phyloP scores from a whole-genome alignment of 108 stramenopile genomes.

The Halocafeteria seosinensis region DNA sequence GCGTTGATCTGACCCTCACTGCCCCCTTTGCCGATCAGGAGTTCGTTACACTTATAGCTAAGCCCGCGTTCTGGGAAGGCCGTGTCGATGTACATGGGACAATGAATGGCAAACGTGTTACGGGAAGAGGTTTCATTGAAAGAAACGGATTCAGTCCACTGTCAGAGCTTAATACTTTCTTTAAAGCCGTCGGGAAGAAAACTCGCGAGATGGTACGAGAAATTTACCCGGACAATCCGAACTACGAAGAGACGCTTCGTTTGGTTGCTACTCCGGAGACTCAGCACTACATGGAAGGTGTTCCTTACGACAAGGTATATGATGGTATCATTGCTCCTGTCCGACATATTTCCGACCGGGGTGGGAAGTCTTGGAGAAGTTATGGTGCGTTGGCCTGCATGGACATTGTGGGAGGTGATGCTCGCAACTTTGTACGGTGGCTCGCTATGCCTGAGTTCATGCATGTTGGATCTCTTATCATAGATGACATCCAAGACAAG shows the following conservation, averaged over 20 bases:
- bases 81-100: slow-evolving; percentile 4
- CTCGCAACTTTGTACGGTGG: slow-evolving; percentile 12
- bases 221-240: slow-evolving; percentile 16
- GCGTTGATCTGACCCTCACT: slow-evolving; percentile 5
- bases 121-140: slow-evolving; percentile 7
- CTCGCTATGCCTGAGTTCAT: slow-evolving; percentile 18
- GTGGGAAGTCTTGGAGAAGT: slow-evolving; percentile 16
- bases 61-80: slow-evolving; percentile 20
- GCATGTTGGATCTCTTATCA: slow-evolving; percentile 16
- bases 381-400: slow-evolving; percentile 19
- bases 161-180: neutral
- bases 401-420: slow-evolving; percentile 15
- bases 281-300: slow-evolving; percentile 5
- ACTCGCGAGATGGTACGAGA: neutral
- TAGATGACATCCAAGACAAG: slow-evolving; percentile 13
- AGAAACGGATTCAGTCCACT: slow-evolving; percentile 5
- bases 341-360: slow-evolving; percentile 6
- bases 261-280: slow-evolving; percentile 5
- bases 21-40: slow-evolving; percentile 10
- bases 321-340: slow-evolving; percentile 6
- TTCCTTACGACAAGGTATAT: neutral
- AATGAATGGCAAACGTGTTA: neutral
- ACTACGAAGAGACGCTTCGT: neutral
- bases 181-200: slow-evolving; percentile 11
- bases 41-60: slow-evolving; percentile 12